These are phyloP conservation scores for Ustulina deusta DNA, from an alignment of 2,329 filamentous ascomycete genomes.

Conservation along the genomic window DNA sequence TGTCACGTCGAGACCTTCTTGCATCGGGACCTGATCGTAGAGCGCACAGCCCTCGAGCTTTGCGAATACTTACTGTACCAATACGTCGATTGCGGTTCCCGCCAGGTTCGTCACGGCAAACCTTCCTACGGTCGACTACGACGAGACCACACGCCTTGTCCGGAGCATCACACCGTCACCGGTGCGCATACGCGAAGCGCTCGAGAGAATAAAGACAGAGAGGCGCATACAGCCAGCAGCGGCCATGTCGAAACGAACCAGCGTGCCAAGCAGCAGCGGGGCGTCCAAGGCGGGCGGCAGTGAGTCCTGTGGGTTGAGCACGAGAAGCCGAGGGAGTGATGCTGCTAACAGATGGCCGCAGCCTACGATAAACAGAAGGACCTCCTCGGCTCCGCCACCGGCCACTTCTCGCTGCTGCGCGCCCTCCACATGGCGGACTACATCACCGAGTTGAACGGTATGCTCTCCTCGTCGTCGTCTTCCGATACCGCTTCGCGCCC, in stretches of 20 bases:
- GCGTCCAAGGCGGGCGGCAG: slow-evolving; percentile 57
- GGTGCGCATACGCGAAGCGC: neutral
- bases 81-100: neutral
- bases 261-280: slow-evolving; percentile 61
- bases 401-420: slow-evolving; percentile 77
- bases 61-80: neutral
- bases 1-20: neutral
- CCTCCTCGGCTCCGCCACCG: slow-evolving; percentile 75
- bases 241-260: slow-evolving; percentile 73
- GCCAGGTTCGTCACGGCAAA: neutral
- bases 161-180: neutral
- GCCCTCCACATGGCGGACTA: slow-evolving; percentile 84
- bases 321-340: neutral
- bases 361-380: slow-evolving; percentile 81
- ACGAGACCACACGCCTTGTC: slow-evolving; percentile 9
- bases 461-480: slow-evolving; percentile 26
- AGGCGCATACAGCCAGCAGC: slow-evolving; percentile 17
- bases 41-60: neutral
- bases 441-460: slow-evolving; percentile 85
- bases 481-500: neutral
- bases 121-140: neutral
- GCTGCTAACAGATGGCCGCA: slow-evolving; percentile 50
- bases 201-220: neutral
- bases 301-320: slow-evolving; percentile 56
- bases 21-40: neutral